These are phyloP conservation scores for Beauveria sp. DNA, from an alignment of 2,329 filamentous ascomycete genomes.

Conservation along the genomic window DNA sequence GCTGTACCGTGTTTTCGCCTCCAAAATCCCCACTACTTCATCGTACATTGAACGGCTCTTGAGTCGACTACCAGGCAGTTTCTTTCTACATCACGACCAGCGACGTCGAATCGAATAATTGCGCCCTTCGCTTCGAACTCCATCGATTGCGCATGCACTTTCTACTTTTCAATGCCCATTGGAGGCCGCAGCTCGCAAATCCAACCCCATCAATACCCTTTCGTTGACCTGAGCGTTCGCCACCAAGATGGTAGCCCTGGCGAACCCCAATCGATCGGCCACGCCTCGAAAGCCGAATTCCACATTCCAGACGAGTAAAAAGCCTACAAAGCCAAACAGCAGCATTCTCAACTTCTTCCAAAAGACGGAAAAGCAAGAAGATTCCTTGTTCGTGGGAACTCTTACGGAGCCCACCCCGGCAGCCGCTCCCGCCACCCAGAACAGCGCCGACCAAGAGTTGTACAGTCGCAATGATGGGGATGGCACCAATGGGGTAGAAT, in stretches of 20 bases:
- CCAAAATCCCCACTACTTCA: slow-evolving; percentile 13
- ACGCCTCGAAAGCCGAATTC: slow-evolving; percentile 25
- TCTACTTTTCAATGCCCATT: neutral
- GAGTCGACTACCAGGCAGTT: neutral
- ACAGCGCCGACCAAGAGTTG: slow-evolving; percentile 15
- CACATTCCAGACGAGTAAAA: slow-evolving; percentile 22
- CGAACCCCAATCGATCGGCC: slow-evolving; percentile 24
- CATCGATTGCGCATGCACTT: neutral
- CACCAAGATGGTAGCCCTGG: slow-evolving; percentile 26
- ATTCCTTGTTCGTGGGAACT: slow-evolving; percentile 47
- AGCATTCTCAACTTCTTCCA: slow-evolving; percentile 72
- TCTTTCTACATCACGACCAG: neutral
- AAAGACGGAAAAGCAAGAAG: slow-evolving; percentile 54
- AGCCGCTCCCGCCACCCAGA: slow-evolving; percentile 14
- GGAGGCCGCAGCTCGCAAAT: neutral
- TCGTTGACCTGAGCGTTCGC: neutral
- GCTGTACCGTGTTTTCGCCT: slow-evolving; percentile 15
- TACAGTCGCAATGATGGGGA: slow-evolving; percentile 22
- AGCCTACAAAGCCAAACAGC: slow-evolving; percentile 42
- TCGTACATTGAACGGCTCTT: neutral
- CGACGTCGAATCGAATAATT: neutral
- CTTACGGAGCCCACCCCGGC: slow-evolving; percentile 12
- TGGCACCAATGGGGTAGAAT: slow-evolving; percentile 28
- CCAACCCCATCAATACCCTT: neutral
- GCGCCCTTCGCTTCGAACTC: too few relatives aligned